Evolutionary conservation across 2,329 filamentous ascomycete species (phyloP).

Genomic region (Exophiala sideris): DNA sequence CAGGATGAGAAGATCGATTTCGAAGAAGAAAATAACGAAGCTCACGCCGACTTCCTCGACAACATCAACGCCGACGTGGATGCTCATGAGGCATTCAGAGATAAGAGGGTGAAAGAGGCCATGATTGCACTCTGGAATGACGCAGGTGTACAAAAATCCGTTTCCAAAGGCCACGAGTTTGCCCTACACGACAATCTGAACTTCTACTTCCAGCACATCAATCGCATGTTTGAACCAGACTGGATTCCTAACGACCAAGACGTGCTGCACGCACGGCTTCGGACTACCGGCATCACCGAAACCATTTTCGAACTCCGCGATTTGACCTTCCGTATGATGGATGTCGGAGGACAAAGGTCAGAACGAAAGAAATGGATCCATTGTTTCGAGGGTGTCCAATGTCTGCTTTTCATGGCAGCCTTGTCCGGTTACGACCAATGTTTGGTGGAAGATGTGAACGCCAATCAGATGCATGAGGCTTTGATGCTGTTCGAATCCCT

Average conservation of each 20-base stretch:
- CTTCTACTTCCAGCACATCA: slow-evolving; percentile 81
- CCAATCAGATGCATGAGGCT: slow-evolving; percentile 89
- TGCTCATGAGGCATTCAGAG: slow-evolving; percentile 74
- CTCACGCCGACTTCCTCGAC: slow-evolving; percentile 72
- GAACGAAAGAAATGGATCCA: slow-evolving; percentile 98
- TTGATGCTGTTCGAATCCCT: slow-evolving; percentile 85
- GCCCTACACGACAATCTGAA: slow-evolving; percentile 91
- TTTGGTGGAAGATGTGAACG: slow-evolving; percentile 91
- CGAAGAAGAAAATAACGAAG: slow-evolving; percentile 74
- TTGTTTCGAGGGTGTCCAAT: slow-evolving; percentile 91
- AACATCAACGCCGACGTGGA: slow-evolving; percentile 74
- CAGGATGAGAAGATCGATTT: slow-evolving; percentile 76
- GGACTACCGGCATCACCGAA: slow-evolving; percentile 94
- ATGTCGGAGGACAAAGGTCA: slow-evolving; percentile 86
- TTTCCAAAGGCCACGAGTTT: slow-evolving; percentile 91
- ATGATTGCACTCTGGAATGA: slow-evolving; percentile 85
- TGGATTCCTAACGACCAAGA: slow-evolving; percentile 94
- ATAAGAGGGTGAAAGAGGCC: slow-evolving; percentile 60
- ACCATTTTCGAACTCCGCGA: slow-evolving; percentile 89
- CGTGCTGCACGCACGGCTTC: slow-evolving; percentile 80
- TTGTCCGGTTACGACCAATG: slow-evolving; percentile 97
- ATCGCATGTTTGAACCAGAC: slow-evolving; percentile 69
- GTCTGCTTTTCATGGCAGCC: slow-evolving; percentile 86
- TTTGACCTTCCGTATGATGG: slow-evolving; percentile 94
- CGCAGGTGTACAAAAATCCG: slow-evolving; percentile 77